phyloP scores from a whole-genome alignment of 1,139 yeast genomes.

The Lodderomyces orthopsilosis region DNA sequence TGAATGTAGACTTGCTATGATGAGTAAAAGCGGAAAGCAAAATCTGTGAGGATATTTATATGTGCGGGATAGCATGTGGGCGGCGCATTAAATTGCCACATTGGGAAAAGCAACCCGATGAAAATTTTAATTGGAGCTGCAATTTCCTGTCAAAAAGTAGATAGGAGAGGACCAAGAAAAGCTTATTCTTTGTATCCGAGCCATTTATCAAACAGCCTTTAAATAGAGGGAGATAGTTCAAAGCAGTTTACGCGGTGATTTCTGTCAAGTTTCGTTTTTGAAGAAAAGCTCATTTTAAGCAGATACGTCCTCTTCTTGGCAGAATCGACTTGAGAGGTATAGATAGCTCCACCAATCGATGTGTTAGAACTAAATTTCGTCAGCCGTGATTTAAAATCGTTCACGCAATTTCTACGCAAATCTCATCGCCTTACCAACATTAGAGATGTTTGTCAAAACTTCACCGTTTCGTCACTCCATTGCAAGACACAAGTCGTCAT shows the following conservation, averaged over 20 bases:
- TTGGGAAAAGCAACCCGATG: background rate
- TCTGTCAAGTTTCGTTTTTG: background rate
- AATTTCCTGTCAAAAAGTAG: background rate
- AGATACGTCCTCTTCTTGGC: no score
- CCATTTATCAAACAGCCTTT: background rate
- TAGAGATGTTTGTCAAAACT: background rate
- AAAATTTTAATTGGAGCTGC: background rate
- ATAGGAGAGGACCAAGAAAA: background rate
- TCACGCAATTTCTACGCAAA: no score
- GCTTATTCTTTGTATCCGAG: background rate
- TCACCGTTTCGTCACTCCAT: background rate
- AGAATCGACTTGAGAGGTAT: no score
- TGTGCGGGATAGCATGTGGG: background rate
- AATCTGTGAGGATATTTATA: background rate
- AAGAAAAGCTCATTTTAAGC: no score
- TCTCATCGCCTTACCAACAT: background rate
- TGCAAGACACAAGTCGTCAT: conserved; percentile 1
- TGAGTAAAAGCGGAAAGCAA: background rate
- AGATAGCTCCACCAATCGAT: no score
- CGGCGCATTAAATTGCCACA: background rate
- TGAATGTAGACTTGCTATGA: background rate
- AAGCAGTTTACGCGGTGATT: background rate
- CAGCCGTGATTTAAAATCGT: no score
- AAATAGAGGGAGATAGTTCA: background rate
- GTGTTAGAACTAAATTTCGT: no score